A percentile compares a stretch with the other conserved stretches of the same genome.
Evolutionary conservation across 441 rosid genomes (phyloP).

Genomic region (Geranium incanum): DNA sequence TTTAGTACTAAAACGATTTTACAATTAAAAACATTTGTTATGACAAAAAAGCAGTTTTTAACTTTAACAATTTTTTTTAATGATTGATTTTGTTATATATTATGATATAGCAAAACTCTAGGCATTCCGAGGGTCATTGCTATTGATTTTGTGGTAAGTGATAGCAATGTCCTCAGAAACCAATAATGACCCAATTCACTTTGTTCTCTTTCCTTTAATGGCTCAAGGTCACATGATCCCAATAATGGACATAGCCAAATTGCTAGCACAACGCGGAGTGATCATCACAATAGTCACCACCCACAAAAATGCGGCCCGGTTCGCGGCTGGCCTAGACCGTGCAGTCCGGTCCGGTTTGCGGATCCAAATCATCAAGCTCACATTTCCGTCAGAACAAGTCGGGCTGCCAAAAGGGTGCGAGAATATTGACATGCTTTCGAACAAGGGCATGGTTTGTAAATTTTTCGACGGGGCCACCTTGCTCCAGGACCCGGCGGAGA

Average conservation of each 20-base stretch:
- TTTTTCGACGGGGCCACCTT: constrained; percentile 21
- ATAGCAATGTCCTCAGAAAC: no score
- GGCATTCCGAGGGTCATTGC: no score
- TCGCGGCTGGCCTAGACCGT: background rate
- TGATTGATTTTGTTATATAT: no score
- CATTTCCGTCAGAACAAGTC: constrained; percentile 25
- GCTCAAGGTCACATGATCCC: constrained; percentile 42
- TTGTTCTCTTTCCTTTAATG: constrained; percentile 33
- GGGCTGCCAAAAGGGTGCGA: constrained; percentile 38
- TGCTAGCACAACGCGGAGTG: constrained; percentile 28
- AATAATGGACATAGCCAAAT: constrained; percentile 35
- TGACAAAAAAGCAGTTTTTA: no score
- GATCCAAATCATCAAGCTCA: constrained; percentile 19
- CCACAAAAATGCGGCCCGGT: background rate
- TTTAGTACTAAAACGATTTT: no score
- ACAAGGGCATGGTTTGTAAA: background rate
- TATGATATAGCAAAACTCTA: no score
- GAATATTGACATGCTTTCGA: constrained; percentile 32
- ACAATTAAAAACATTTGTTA: no score
- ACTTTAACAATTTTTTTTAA: no score
- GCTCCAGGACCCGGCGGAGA: constrained; percentile 20
- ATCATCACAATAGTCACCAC: constrained; percentile 27
- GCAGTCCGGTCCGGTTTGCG: background rate
- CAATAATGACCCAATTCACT: constrained; percentile 19
- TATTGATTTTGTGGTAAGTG: no score